Base-by-base conservation (phyloP, 2,329 filamentous ascomycete species). In the Fusarium solani-melongenae region DNA sequence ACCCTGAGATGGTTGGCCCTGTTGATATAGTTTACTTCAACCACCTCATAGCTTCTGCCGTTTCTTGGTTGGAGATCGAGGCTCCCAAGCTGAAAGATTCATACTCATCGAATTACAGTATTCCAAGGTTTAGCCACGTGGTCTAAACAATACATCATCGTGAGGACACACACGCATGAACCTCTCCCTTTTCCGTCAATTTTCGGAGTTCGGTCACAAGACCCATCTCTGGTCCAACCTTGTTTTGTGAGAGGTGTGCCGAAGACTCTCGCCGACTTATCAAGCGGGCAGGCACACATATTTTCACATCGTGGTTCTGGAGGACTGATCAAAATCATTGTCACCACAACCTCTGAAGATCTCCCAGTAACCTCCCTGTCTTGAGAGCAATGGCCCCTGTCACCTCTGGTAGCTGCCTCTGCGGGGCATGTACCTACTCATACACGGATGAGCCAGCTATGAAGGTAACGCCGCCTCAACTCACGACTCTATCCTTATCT, bases 371-470 rank as follows among this genome's bases (percentile, higher is more conserved):
- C 5, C 14, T 22, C 9, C 0, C 11, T 10, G 15, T 12, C 15
- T 6, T 17, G 6, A 17, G 5, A 46, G 14, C 8, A 15, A 68
- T 68, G 66, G 56, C 62, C n/a, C 6, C 62, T n/a, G 46, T 14
- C 11, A 65, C 12, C 20, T 49, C 66, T n/a, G 66, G 66, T 10
- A 44, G 27, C 31, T 68, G 66, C 33, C 36, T 68, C 4, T 68
- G 66, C 8, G 66, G 62, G 31, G 53, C 27, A 24, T 65, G 51
- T 22, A 14, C 66, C 39, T 68, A 65, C 46, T 61, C 66, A 3
- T 68, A 65, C 17, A 65, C 56, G 1, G 62, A 57, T n/a, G 66
- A 68, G 38, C 66, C 66, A 11, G 56, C 31, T 34, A 41, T 51
- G 29, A 56, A 29, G 62, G 62, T 68, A 65, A 36, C 10, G 7